A percentile compares a stretch with the other conserved stretches of the same genome.
Conservation (phyloP, 176 grass and related monocot genomes). For the Triticum timopheevii region DNA sequence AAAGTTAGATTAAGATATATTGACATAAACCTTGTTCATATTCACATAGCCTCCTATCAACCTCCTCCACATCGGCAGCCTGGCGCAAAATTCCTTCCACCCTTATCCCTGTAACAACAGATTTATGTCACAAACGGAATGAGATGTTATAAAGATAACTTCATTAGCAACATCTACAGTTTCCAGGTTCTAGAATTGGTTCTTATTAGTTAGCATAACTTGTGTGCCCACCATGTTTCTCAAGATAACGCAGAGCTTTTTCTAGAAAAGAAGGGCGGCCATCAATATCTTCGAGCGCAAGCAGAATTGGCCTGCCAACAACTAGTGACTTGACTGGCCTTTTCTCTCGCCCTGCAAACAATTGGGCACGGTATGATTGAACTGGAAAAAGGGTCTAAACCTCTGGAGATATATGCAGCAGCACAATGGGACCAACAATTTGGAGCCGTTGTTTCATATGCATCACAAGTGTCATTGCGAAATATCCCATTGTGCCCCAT, state of each 20-base stretch:
- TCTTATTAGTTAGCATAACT: conserved; percentile 18
- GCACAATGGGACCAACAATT: conserved; percentile 63
- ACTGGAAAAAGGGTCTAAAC: conserved; percentile 17
- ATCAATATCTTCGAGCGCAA: conserved; percentile 97
- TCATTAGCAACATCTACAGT: conserved; percentile 26
- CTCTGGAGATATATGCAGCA: conserved; percentile 18
- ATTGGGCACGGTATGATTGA: conserved; percentile 28
- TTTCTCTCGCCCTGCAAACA: conserved; percentile 87
- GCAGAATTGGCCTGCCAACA: conserved; percentile 94
- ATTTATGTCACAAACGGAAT: conserved; percentile 36
- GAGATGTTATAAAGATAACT: conserved; percentile 7
- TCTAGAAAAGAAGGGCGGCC: conserved; percentile 96
- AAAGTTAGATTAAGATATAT: conserved; percentile 36
- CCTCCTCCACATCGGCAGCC: conserved; percentile 98
- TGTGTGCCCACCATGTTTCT: conserved; percentile 80
- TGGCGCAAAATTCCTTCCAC: conserved; percentile 97
- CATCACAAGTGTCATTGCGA: conserved; percentile 77
- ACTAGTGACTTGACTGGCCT: conserved; percentile 91
- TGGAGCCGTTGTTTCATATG: conserved; percentile 80
- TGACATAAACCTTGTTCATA: conserved; percentile 86
- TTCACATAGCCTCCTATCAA: conserved; percentile 83
- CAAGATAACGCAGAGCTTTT: conserved; percentile 90
- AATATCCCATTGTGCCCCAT: conserved; percentile 99
- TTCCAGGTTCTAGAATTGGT: conserved; percentile 14
- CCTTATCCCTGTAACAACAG: conserved; percentile 72